Conservation (phyloP, 352 stramenopile species). For the Phytopythium ostracodes region DNA sequence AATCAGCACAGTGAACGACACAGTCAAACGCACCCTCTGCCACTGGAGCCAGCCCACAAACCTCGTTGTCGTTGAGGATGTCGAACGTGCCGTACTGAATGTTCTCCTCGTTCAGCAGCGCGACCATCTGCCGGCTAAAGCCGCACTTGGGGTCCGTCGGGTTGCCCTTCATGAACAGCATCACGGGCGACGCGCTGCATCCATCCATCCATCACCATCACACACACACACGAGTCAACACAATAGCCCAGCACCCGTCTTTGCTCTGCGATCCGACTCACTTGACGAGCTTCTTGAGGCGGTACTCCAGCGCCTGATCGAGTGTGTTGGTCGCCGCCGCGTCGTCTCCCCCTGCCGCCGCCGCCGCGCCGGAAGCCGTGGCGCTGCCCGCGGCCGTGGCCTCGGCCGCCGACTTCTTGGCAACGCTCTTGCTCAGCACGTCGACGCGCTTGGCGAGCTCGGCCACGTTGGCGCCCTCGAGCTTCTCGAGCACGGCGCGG, state of each 20-base stretch:
- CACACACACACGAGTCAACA: background rate
- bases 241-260: background rate
- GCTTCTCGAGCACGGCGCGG: constrained; percentile 72
- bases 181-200: constrained; percentile 79
- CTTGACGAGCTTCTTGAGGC: constrained; percentile 82
- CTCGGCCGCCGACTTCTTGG: constrained; percentile 40
- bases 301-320: constrained; percentile 66
- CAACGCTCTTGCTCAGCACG: constrained; percentile 78
- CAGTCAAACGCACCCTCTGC: background rate
- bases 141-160: constrained; percentile 94
- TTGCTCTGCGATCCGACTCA: constrained; percentile 13
- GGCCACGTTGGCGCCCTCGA: constrained; percentile 79
- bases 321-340: constrained; percentile 11
- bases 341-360: constrained; percentile 16
- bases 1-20: background rate
- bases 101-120: constrained; percentile 89
- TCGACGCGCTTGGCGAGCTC: constrained; percentile 84
- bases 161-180: constrained; percentile 99
- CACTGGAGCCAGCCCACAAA: constrained; percentile 4
- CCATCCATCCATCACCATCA: background rate
- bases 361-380: constrained; percentile 8
- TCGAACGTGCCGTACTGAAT: constrained; percentile 96
- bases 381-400: constrained; percentile 15
- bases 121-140: constrained; percentile 94
- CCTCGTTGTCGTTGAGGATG: constrained; percentile 95